phyloP scores from a whole-genome alignment of 2,329 filamentous ascomycete species.

The Bisporella sp. region DNA sequence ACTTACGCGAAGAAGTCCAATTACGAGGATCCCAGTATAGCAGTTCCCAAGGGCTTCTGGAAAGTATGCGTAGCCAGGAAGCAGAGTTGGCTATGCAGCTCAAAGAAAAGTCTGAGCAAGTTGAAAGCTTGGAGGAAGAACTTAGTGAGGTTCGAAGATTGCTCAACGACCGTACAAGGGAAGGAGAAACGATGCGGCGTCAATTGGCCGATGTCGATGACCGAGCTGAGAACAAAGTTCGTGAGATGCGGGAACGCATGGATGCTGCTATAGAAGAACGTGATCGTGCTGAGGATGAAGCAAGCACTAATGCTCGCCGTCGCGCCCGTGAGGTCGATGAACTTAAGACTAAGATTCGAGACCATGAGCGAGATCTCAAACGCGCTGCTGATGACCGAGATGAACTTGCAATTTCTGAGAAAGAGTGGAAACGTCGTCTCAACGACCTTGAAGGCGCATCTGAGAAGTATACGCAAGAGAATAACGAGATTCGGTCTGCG shows the following conservation, averaged over 20 bases:
- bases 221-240: constrained; percentile 70
- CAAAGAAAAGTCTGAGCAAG: constrained; percentile 77
- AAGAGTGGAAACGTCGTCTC: constrained; percentile 65
- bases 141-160: constrained; percentile 81
- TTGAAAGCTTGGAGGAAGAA: constrained; percentile 87
- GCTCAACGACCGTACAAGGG: constrained; percentile 78
- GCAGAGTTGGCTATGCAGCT: constrained; percentile 85
- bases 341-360: constrained; percentile 68
- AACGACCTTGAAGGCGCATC: constrained; percentile 70
- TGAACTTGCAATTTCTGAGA: constrained; percentile 66
- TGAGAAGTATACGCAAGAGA: constrained; percentile 63
- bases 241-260: constrained; percentile 83
- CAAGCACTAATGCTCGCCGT: constrained; percentile 67
- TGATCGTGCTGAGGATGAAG: constrained; percentile 87
- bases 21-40: constrained; percentile 80
- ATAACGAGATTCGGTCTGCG: constrained; percentile 66
- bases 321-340: constrained; percentile 82
- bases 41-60: constrained; percentile 77
- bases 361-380: constrained; percentile 72
- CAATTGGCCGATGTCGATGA: constrained; percentile 82
- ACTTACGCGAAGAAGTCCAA: constrained; percentile 70
- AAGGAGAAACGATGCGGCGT: constrained; percentile 90
- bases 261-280: constrained; percentile 90
- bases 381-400: constrained; percentile 68
- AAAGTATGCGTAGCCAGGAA: constrained; percentile 89